These are phyloP conservation scores for Haberlea rhodopensis DNA, from an alignment of 257 asterid species.

Conservation along the genomic window DNA sequence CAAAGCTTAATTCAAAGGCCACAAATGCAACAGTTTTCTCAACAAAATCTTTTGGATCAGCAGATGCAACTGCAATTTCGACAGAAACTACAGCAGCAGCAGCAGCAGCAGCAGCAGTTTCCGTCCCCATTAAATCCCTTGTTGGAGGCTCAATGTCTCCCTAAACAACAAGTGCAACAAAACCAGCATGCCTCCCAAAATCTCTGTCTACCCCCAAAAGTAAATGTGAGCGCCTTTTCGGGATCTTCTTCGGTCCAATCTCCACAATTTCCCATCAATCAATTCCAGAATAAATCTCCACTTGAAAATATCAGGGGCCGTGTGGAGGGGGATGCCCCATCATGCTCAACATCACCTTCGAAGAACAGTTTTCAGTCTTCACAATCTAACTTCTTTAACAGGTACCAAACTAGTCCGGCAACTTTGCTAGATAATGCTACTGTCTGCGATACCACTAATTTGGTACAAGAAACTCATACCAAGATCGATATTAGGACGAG, in stretches of 20 bases:
- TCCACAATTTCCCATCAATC: constrained; percentile 53
- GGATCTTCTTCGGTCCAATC: constrained; percentile 54
- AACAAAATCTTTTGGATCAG: constrained; percentile 59
- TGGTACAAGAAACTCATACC: constrained; percentile 52
- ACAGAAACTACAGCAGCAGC: constrained; percentile 68
- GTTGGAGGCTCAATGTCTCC: constrained; percentile 53
- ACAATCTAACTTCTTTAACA: constrained; percentile 50
- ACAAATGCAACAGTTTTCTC: constrained; percentile 47
- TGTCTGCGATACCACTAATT: constrained; percentile 47
- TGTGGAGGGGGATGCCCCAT: constrained; percentile 64
- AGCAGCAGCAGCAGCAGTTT: constrained; percentile 39
- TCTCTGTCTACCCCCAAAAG: constrained; percentile 39
- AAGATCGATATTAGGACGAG: constrained; percentile 50
- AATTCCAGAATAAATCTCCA: constrained; percentile 54
- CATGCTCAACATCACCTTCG: constrained; percentile 76
- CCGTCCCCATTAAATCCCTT: constrained; percentile 41
- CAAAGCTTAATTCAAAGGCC: constrained; percentile 71
- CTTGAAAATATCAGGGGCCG: constrained; percentile 36
- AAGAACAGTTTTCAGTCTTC: constrained; percentile 54
- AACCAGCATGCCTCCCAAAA: constrained; percentile 51
- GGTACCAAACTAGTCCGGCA: constrained; percentile 50
- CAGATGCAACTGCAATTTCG: constrained; percentile 76
- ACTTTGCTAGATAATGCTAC: constrained; percentile 44
- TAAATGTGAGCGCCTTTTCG: constrained; percentile 50
- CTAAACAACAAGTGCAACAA: constrained; percentile 55